phyloP scores from a whole-genome alignment of 768 basidiomycete species.

The Hydnomerulius pinastri region DNA sequence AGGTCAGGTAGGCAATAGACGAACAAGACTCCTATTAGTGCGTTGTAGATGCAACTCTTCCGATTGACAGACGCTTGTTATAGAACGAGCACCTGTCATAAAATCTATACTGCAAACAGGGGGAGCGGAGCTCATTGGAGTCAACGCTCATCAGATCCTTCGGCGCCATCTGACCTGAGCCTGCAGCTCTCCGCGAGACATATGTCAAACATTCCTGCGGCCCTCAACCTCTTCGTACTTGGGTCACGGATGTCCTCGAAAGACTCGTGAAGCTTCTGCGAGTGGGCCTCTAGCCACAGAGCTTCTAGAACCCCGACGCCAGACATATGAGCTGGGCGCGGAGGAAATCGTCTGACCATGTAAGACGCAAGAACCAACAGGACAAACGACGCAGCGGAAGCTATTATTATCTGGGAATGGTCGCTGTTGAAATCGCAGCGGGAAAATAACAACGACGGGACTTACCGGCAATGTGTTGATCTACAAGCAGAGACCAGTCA shows the following conservation, averaged over 20 bases:
- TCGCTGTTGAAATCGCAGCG: background rate
- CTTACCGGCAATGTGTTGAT: slow-evolving; percentile 4
- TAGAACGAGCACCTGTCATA: too few species aligned
- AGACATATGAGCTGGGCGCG: background rate
- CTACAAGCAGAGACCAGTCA: background rate
- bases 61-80: too few species aligned
- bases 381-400: background rate
- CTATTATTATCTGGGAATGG: background rate
- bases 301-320: background rate
- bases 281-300: background rate
- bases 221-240: too few species aligned
- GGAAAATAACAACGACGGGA: background rate
- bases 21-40: too few species aligned
- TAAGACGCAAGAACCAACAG: background rate
- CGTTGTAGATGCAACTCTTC: too few species aligned
- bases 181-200: slow-evolving; percentile 1
- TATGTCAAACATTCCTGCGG: background rate
- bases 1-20: too few species aligned
- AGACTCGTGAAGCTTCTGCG: background rate
- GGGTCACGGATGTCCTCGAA: background rate
- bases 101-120: too few species aligned
- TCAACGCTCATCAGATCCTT: too few species aligned
- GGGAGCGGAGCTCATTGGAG: too few species aligned
- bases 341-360: background rate
- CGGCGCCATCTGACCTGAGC: too few species aligned